Conservation (phyloP, 352 stramenopile genomes). For the Globisporangium lucens region DNA sequence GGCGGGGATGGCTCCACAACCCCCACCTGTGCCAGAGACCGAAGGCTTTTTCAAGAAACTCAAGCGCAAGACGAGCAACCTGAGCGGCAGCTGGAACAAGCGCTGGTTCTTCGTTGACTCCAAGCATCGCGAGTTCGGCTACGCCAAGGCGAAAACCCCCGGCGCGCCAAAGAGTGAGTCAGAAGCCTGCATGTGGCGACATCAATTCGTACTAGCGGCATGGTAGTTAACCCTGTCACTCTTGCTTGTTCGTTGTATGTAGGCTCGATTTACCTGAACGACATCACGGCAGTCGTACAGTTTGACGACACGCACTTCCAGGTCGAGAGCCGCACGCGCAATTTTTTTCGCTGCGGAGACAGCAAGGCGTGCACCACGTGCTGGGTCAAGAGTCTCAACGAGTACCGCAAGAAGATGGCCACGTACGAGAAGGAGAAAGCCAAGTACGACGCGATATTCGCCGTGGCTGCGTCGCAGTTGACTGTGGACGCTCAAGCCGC, state of each 20-base stretch:
- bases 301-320: slow-evolving; percentile 87
- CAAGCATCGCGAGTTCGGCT: slow-evolving; percentile 73
- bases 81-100: slow-evolving; percentile 81
- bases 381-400: slow-evolving; percentile 79
- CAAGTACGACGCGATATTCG: slow-evolving; percentile 24
- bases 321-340: slow-evolving; percentile 76
- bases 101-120: slow-evolving; percentile 85
- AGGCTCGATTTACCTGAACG: slow-evolving; percentile 83
- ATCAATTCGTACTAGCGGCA: background rate
- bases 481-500: slow-evolving; percentile 4
- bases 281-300: slow-evolving; percentile 83
- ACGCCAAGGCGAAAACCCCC: slow-evolving; percentile 45
- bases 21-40: slow-evolving; percentile 66
- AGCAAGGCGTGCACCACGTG: slow-evolving; percentile 79
- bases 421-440: slow-evolving; percentile 29
- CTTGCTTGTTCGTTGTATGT: background rate
- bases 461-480: slow-evolving; percentile 12
- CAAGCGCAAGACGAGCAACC: slow-evolving; percentile 80
- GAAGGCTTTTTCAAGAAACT: slow-evolving; percentile 87
- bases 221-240: background rate
- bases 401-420: slow-evolving; percentile 43
- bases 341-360: slow-evolving; percentile 83
- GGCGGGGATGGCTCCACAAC: slow-evolving; percentile 29
- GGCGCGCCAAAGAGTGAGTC: slow-evolving; percentile 45
- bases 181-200: background rate